Percentiles rank a stretch among this genome's conserved stretches.
Conservation (phyloP, 129 eudicot genomes). For the Gnaphalium uliginosum region DNA sequence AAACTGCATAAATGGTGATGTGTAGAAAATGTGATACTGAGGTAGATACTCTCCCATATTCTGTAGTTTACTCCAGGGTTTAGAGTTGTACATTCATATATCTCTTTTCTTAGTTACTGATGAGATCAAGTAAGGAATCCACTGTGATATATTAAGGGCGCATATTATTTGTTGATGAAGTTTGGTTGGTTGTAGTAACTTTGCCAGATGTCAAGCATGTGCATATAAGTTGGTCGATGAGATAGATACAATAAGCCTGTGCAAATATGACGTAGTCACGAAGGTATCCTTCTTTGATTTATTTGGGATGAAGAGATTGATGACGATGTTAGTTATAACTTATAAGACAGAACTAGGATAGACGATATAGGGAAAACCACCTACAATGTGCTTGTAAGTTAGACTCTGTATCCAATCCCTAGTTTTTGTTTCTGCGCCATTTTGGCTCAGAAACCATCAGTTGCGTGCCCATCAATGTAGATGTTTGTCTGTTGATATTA, state of each 20-base stretch:
- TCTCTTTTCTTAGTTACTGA: background rate
- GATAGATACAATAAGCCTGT: background rate
- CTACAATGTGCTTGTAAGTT: background rate
- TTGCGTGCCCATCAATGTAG: background rate
- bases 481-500: background rate
- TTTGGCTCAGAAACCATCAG: background rate
- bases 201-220: background rate
- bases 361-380: background rate
- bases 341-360: background rate
- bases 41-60: background rate
- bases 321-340: background rate
- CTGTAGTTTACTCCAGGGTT: background rate
- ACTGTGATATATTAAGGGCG: background rate
- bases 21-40: background rate
- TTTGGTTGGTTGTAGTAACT: background rate
- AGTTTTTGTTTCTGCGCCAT: background rate
- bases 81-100: background rate
- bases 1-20: background rate
- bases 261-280: background rate
- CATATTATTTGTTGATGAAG: background rate
- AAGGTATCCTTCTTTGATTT: background rate
- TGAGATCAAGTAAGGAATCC: background rate
- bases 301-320: background rate
- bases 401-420: background rate
- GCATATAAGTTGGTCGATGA: background rate